Evolutionary conservation across 352 stramenopile species (phyloP).

Genomic region (Pythium rishiriense): DNA sequence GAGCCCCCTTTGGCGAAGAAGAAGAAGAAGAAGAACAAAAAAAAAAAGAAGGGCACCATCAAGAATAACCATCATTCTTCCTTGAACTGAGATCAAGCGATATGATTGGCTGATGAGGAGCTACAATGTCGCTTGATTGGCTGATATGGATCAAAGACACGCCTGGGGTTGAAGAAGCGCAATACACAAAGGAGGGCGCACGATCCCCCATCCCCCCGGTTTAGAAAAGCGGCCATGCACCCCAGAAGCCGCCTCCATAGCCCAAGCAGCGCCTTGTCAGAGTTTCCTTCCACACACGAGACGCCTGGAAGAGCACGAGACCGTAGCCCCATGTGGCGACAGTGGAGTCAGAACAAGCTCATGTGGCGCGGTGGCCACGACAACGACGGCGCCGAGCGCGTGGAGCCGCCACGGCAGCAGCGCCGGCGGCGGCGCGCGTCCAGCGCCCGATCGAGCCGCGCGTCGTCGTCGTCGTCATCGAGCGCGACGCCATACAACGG

Average conservation of each 20-base stretch:
- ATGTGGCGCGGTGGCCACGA: constrained; percentile 4
- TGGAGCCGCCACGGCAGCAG: not conserved
- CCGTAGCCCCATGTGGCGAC: constrained; percentile 9
- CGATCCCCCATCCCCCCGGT: not conserved
- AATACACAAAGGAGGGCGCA: not conserved
- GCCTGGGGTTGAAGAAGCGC: constrained; percentile 15
- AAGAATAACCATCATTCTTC: constrained; percentile 8
- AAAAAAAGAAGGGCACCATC: not conserved
- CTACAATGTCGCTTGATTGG: constrained; percentile 1
- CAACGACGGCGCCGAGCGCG: not conserved
- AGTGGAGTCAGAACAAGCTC: constrained; percentile 9
- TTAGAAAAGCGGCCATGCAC: not conserved
- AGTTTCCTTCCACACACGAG: not conserved
- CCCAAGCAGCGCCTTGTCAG: not conserved
- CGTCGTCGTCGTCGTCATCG: not conserved
- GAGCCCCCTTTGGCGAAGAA: too few relatives aligned
- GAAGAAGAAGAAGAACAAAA: not conserved
- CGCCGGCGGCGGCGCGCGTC: constrained; percentile 8
- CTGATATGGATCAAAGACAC: constrained; percentile 1
- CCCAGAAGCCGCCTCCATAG: not conserved
- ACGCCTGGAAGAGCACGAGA: not conserved
- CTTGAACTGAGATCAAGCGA: not conserved
- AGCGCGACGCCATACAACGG: not conserved
- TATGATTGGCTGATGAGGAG: constrained; percentile 13
- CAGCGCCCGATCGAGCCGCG: constrained; percentile 4